Percentiles rank a stretch among this genome's conserved stretches.
Conservation (phyloP, 73 alveolate species). For the Symbiodinium natans region DNA sequence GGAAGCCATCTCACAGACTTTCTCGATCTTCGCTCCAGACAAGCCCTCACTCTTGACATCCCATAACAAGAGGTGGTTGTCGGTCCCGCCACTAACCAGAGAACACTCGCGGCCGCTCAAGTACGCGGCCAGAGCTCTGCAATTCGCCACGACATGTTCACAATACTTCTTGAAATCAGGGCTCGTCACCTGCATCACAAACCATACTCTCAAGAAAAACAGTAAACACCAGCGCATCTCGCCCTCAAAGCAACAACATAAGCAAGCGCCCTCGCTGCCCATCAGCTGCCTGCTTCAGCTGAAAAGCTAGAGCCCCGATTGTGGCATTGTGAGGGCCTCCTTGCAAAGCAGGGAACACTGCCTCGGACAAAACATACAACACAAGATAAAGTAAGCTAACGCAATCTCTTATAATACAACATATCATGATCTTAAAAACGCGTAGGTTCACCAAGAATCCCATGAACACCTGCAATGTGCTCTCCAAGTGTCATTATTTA, state of each 20-base stretch:
- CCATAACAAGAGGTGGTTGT: conserved; percentile 97
- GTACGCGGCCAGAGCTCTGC: conserved; percentile 96
- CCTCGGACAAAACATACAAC: conserved; percentile 94
- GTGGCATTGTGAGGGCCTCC: conserved; percentile 99
- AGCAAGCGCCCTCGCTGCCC: too few relatives aligned
- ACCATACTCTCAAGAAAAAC: too few relatives aligned
- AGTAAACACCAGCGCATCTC: too few relatives aligned
- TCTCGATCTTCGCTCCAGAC: conserved; percentile 96
- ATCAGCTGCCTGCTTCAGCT: conserved; percentile 95
- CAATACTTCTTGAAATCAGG: conserved; percentile 97
- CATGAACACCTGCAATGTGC: background rate
- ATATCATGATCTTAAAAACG: too few relatives aligned
- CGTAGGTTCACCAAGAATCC: background rate
- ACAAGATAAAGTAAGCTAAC: too few relatives aligned
- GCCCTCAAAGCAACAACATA: too few relatives aligned
- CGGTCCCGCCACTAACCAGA: conserved; percentile 98
- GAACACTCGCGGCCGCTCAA: conserved; percentile 83
- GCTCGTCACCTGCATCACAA: conserved; percentile 95
- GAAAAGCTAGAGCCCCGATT: conserved; percentile 97
- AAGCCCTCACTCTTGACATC: conserved; percentile 96
- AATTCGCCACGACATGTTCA: conserved; percentile 96
- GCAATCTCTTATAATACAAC: background rate
- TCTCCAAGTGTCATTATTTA: conserved; percentile 92
- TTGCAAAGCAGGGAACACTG: conserved; percentile 98
- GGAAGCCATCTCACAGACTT: conserved; percentile 96